Conservation (phyloP, 1,284 basidiomycete genomes). For the Rhodotorula sp. region DNA sequence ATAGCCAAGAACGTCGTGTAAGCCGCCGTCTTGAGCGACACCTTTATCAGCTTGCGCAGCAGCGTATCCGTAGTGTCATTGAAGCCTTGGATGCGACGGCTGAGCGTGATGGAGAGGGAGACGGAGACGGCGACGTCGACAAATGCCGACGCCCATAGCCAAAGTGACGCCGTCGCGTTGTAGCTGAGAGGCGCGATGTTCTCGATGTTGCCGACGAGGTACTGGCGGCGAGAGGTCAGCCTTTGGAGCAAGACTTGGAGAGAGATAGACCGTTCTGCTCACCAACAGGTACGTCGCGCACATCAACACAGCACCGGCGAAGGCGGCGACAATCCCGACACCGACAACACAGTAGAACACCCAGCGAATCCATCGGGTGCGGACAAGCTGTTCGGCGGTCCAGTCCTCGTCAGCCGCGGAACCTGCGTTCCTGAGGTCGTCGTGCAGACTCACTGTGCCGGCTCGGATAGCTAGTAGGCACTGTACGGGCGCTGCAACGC, state of each 20-base stretch:
- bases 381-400: background rate
- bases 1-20: constrained; percentile 9
- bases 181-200: background rate
- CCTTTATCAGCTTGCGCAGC: constrained; percentile 10
- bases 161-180: background rate
- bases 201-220: constrained; percentile 1
- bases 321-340: background rate
- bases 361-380: background rate
- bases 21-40: constrained; percentile 16
- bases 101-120: constrained; percentile 10
- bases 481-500: background rate
- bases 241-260: too few species aligned
- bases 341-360: background rate
- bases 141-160: constrained; percentile 8
- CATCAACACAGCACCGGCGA: background rate
- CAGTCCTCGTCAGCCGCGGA: too few species aligned
- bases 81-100: constrained; percentile 12
- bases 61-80: constrained; percentile 12
- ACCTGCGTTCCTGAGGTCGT: too few species aligned
- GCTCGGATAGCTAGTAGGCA: constrained; percentile 2
- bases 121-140: constrained; percentile 17
- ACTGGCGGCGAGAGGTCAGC: background rate
- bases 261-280: background rate
- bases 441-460: background rate
- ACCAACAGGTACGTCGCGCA: constrained; percentile 1